Base-by-base conservation (phyloP, 208 protist species). In the Jaenimonas drosophilae region DNA sequence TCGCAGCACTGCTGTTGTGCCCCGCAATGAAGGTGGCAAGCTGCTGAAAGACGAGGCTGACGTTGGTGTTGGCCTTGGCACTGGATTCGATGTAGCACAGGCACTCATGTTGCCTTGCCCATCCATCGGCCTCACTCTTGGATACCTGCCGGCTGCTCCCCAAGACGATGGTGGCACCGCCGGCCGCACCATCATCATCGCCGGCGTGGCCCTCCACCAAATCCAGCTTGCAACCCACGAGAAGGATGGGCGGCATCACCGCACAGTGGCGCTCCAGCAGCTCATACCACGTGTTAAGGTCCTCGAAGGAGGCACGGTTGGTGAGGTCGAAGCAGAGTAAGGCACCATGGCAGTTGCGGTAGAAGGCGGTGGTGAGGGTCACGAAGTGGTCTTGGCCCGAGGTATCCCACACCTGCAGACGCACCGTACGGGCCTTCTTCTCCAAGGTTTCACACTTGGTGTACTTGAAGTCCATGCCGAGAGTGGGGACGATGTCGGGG, bases 311-410 rank as follows among this genome's bases (percentile, higher is more conserved):
- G 31, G 57, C 28, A 14, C 72, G 54, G 43, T 93, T 97, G 16
- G 97, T 98, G 25, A 98, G 80, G 55, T 99, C 97, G 56, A 98
- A 99, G 56, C 97, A 97, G 4, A 99, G 67, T 6, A 99, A 29
- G 2, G 80, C 83, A 7, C 81, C 90, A 37, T 89, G 76, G 59
- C 85, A 91, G 58, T 91, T 91, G 32, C 90, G 76, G 50, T 96
- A 96, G 54, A 93, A 96, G 36, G 83, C 88, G 4, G 84, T 90
- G 7, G 87, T 91, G 41, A 96, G 76, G 6, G 90, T 81, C 20
- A 88, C 72, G 47, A 91, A 95, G 37, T 74, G 72, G 48, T 95
- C 88, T 28, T 95, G 88, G 1, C 88, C 88, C 12, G 81, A 86
- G 17, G 84, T 95, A 50, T 95, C 88, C 85, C 88, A 95, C 9